phyloP scores from a whole-genome alignment of 73 alveolate species.

The Paramecium tetraurelia region DNA sequence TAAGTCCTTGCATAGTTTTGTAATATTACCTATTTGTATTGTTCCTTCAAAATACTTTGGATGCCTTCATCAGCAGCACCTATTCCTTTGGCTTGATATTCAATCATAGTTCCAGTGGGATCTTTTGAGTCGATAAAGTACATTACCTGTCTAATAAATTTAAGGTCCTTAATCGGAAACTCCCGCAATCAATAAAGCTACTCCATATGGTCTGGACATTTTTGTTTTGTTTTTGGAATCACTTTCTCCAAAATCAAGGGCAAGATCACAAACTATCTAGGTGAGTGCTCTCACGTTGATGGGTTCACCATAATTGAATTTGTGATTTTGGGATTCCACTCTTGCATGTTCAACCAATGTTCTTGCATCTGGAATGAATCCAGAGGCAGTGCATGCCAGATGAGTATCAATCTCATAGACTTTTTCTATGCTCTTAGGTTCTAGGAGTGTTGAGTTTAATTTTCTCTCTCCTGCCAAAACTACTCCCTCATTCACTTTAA shows the following conservation, averaged over 20 bases:
- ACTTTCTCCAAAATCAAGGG: constrained; percentile 95
- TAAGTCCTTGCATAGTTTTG: constrained; percentile 39
- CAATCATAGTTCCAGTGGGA: constrained; percentile 93
- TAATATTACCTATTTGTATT: constrained; percentile 71
- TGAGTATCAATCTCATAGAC: constrained; percentile 32
- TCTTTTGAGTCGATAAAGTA: constrained; percentile 47
- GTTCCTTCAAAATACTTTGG: constrained; percentile 82
- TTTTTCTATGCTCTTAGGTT: constrained; percentile 24
- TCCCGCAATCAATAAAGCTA: constrained; percentile 92
- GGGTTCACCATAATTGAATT: constrained; percentile 86
- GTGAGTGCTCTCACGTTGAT: constrained; percentile 88
- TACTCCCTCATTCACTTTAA: constrained; percentile 9
- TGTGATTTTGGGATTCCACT: constrained; percentile 92
- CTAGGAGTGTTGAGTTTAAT: constrained; percentile 32
- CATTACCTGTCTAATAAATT: constrained; percentile 77
- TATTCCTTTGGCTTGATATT: constrained; percentile 93
- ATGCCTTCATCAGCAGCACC: constrained; percentile 97
- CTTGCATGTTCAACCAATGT: constrained; percentile 94
- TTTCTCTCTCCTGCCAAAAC: constrained; percentile 50
- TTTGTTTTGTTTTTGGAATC: constrained; percentile 76
- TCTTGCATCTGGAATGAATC: constrained; percentile 93
- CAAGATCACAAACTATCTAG: constrained; percentile 87
- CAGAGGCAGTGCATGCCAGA: constrained; percentile 62
- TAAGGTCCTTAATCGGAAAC: constrained; percentile 91
- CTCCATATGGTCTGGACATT: constrained; percentile 96